Base-by-base conservation (phyloP, 768 basidiomycete species). In the Auriscalpium vulgare region DNA sequence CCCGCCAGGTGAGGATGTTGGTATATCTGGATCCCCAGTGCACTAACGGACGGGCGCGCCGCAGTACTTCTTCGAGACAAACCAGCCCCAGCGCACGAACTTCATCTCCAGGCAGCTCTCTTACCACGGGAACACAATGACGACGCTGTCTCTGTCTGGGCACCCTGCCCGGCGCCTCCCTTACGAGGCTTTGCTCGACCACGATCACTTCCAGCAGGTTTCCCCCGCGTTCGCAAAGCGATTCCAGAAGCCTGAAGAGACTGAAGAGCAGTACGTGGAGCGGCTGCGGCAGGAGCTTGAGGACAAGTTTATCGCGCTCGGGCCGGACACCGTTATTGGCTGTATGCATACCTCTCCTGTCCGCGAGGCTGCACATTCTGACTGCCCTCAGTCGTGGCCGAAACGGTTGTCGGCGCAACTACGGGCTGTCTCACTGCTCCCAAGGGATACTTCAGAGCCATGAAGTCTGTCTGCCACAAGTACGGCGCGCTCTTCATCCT, bases 391-490 rank as follows among this genome's bases (percentile, higher is more conserved):
- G 89, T 92, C 61, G 84, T 82, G 14, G 89, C 88, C 4, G 88
- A 91, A 65, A 91, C 91, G 19, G 91, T 95, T 7, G 88, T 91
- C 7, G 92, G 92, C 17, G 92, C 91, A 0, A 85, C 88, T 0
- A 85, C 85, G 2, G 93, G 91, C 29, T 84, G 79, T 37, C 75
- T 91, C 1, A 68, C 84, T 37, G 82, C 89, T 6, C 90, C 91
- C 0, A 86, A 85, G 60, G 91, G 91, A 2, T 94, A 94, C 67
- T 87, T 94, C 65, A 81, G 81, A 68, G 87, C 87, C 8, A 88
- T 91, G 83, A 89, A 86, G 63, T 83, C 84, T 10, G 86, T 91
- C 17, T 90, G 88, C 61, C 79, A 87, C 40, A 90, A 86, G 69
- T 85, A 64, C 62, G 77, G 61, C 63, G 88, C 82, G 1, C 69